Evolutionary conservation across 1,284 basidiomycete genomes (phyloP), one percentile per base, ranked within the genome.

Genomic region (Trichosporon asahii): DNA sequence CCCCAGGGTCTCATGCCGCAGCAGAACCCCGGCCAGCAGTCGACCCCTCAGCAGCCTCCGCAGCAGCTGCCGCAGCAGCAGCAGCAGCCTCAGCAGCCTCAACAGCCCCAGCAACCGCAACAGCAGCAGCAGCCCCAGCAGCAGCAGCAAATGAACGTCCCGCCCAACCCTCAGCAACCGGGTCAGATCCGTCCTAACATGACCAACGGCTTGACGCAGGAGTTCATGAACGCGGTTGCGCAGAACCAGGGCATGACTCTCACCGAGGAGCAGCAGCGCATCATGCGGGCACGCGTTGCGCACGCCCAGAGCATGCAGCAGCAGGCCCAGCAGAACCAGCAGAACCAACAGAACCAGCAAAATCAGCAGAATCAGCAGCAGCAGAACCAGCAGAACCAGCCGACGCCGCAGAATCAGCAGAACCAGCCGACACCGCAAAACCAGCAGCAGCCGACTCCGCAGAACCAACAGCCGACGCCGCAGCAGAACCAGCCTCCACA

Each of bases 231-330:
- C 35, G 69, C 70, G 0, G 61, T 74, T 6, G 63, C 68, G 18
- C 35, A 68, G 2, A 74, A 72, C 55, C 73, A 66, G 31, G 68
- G 68, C 55, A 33, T 68, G 12, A 61, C 66, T 9, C 25, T 73
- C n/a, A 67, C 73, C 11, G 73, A 74, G 12, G 70, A 71, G 55
- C 73, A 74, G 57, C 66, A 66, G 44, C 29, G 46, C 9, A 60
- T 71, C 60, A 66, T 69, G 64, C 61, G 33, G 14, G 25, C 31
- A 14, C 65, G 66, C 27, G 63, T 63, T 25, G 67, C 63, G 25
- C 70, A 66, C 1, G 66, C 71, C 53, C 70, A 73, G 66, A 64
- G 64, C 61, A 66, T 68, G 57, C 27, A 69, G 60, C 66, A 68
- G 55, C 66, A 68, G 40, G 68, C 66, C 0, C 66, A 69, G 65